Evolutionary conservation across 2,329 filamentous ascomycete species (phyloP), one percentile per base, ranked within the genome.

Genomic region (Aspergillus sp.): DNA sequence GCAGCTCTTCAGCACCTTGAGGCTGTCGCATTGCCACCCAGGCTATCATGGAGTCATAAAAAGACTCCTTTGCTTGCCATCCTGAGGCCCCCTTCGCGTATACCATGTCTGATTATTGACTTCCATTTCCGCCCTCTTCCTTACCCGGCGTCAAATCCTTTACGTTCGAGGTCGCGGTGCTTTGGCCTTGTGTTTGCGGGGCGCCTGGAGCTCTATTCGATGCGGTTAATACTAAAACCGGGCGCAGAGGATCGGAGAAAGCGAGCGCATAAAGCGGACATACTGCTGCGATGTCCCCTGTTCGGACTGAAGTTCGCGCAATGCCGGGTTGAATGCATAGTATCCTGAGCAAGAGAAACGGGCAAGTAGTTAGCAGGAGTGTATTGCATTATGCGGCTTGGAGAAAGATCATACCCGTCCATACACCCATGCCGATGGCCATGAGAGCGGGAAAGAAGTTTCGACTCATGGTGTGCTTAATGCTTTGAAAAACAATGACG

Each of bases 251-350:
- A 42, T 4, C 14, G 36, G 14, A 42, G 14, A 42, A 42, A n/a
- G 14, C 14, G 36, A 42, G 36, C 16, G 36, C 16, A 16, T 42
- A 42, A 14, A 42, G 36, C 20, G 12, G 12, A 51, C 60, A 22
- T 67, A 65, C 62, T 60, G 56, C 14, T 55, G 59, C 1, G 50
- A 24, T 1, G 59, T 68, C 2, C 53, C 52, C 52, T 72, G 72
- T 36, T 77, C 73, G 46, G 60, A 55, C 24, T 76, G 69, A 36
- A 76, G 65, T 51, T 78, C 69, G 49, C 72, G 67, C 49, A 78
- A 72, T 20, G 75, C 71, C 22, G 77, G 77, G 54, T 79, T 74
- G 68, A 80, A 79, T 56, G 73, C 74, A 62, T 78, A 75, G 64
- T 79, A 78, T 47, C 77, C 77, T 80, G 58, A 59, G 63, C 29